phyloP scores from a whole-genome alignment of 2,329 filamentous ascomycete genomes.

The Trichoderma simmonsii region DNA sequence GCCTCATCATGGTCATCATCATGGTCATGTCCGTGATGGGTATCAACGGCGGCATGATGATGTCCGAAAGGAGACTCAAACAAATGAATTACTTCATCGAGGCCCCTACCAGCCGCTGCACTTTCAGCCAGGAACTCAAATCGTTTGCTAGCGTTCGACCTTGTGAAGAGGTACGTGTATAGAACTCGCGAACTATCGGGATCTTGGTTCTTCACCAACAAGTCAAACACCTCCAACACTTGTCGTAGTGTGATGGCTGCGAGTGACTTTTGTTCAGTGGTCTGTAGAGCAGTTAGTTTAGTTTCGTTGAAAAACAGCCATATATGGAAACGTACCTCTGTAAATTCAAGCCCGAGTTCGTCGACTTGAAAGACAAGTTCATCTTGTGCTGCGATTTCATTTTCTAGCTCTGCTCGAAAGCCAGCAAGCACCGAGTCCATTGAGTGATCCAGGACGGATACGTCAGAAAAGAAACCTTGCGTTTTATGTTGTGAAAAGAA shows the following conservation, averaged over 20 bases:
- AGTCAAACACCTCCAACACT: conserved; percentile 42
- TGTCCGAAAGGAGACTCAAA: conserved; percentile 31
- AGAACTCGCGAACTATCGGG: conserved; percentile 37
- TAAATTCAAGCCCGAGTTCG: conserved; percentile 51
- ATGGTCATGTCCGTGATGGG: conserved; percentile 22
- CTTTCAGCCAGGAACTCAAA: conserved; percentile 41
- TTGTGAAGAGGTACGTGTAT: conserved; percentile 43
- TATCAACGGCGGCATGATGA: neutral
- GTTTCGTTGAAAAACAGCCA: neutral
- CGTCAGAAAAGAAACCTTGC: conserved; percentile 45
- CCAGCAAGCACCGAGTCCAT: conserved; percentile 44
- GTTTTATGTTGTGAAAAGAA: conserved; percentile 34
- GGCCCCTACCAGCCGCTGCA: conserved; percentile 39
- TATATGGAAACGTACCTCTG: conserved; percentile 40
- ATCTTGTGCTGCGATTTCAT: conserved; percentile 45
- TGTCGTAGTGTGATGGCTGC: conserved; percentile 39
- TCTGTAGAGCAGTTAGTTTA: conserved; percentile 32
- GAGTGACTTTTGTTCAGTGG: conserved; percentile 34
- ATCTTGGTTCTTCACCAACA: conserved; percentile 44
- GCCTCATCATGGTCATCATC: neutral
- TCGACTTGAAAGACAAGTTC: conserved; percentile 52
- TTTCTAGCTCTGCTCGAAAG: conserved; percentile 44
- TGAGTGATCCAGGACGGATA: conserved; percentile 40
- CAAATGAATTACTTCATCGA: conserved; percentile 40
- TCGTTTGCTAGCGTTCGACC: conserved; percentile 39